Conservation (phyloP, 169 alveolate species). For the Cystoisospora suis region DNA sequence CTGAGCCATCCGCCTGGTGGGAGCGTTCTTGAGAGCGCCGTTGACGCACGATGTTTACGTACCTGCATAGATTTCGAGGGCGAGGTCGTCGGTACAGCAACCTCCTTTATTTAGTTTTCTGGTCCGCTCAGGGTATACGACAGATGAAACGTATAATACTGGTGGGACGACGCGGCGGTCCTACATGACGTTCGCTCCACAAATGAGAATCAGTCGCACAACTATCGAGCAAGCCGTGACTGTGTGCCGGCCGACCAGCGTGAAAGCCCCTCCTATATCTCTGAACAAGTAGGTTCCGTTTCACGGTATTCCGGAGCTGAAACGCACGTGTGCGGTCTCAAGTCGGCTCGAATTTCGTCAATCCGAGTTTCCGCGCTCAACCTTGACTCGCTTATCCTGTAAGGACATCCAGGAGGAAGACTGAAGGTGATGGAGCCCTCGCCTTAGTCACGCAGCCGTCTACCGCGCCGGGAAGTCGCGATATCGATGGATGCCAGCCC, state of each 20-base stretch:
- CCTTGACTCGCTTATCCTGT: too few relatives aligned
- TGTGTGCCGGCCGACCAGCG: neutral
- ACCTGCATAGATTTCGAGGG: neutral
- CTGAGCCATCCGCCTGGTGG: neutral
- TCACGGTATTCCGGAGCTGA: neutral
- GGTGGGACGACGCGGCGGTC: constrained; percentile 26
- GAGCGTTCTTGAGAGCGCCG: neutral
- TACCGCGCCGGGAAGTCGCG: too few relatives aligned
- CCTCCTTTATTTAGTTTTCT: neutral
- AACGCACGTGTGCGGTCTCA: too few relatives aligned
- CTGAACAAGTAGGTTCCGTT: neutral
- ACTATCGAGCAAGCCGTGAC: constrained; percentile 9
- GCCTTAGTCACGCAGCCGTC: too few relatives aligned
- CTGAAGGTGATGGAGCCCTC: too few relatives aligned
- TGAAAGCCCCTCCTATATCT: neutral
- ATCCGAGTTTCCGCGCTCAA: too few relatives aligned
- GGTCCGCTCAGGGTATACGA: neutral
- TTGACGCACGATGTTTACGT: neutral
- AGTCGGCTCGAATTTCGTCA: too few relatives aligned
- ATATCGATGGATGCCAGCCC: too few relatives aligned
- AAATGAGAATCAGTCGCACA: neutral
- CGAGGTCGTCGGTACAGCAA: neutral
- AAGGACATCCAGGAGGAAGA: too few relatives aligned
- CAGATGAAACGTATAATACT: constrained; percentile 2
- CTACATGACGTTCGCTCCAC: constrained; percentile 24